Percentiles rank a stretch among this genome's conserved stretches.
phyloP scores from a whole-genome alignment of 2,329 filamentous ascomycete species.

The Xylariomycetidae sp. region DNA sequence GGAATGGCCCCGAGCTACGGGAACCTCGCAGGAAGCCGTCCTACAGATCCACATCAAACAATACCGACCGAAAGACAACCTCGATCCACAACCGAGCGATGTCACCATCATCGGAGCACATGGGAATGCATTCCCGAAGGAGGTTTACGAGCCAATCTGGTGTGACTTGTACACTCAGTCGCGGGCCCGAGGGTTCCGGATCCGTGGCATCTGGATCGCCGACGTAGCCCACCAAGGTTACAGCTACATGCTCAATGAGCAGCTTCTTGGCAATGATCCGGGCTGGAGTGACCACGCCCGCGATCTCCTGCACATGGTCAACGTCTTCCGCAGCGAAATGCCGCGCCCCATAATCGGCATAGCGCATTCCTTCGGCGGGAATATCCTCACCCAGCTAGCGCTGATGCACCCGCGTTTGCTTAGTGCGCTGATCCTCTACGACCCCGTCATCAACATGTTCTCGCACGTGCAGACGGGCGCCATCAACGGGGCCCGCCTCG shows the following conservation, averaged over 20 bases:
- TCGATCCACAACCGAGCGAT: constrained; percentile 61
- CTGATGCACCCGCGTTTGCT: constrained; percentile 75
- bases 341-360: constrained; percentile 75
- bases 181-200: constrained; percentile 57
- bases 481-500: constrained; percentile 44
- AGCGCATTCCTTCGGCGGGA: constrained; percentile 80
- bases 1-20: constrained; percentile 69
- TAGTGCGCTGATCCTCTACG: constrained; percentile 66
- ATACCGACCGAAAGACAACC: constrained; percentile 70
- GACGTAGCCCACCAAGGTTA: constrained; percentile 79
- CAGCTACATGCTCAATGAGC: constrained; percentile 71
- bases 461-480: constrained; percentile 29
- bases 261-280: constrained; percentile 73
- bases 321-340: constrained; percentile 70
- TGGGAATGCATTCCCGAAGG: constrained; percentile 89
- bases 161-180: constrained; percentile 65
- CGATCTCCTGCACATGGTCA: constrained; percentile 77
- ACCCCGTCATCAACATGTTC: constrained; percentile 66
- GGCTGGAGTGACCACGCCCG: constrained; percentile 78
- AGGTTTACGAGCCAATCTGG: constrained; percentile 86
- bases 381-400: constrained; percentile 63
- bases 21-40: constrained; percentile 64
- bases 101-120: constrained; percentile 79
- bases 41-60: constrained; percentile 75
- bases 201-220: constrained; percentile 79